Conservation (phyloP, 257 asterid genomes). For the Nicotiana tabacum region DNA sequence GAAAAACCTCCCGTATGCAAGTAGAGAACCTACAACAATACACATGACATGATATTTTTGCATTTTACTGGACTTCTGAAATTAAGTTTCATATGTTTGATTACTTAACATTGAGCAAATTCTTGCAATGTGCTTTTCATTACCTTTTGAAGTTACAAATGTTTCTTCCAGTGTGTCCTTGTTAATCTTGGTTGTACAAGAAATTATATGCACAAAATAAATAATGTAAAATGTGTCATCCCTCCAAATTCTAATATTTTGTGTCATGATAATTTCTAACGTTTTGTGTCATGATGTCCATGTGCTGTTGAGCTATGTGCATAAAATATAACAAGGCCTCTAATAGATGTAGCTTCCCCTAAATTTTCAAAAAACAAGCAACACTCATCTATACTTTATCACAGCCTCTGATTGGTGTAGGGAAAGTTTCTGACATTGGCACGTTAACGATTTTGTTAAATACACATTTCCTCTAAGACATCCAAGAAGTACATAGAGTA, state of each 20-base stretch:
- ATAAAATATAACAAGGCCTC: not conserved
- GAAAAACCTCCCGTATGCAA: too few relatives aligned
- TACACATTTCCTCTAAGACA: not conserved
- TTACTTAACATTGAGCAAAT: too few relatives aligned
- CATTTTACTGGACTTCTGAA: too few relatives aligned
- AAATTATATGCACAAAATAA: not conserved
- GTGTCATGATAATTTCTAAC: not conserved
- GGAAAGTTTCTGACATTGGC: not conserved
- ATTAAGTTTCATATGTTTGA: too few relatives aligned
- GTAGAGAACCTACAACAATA: too few relatives aligned
- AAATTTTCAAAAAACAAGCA: not conserved
- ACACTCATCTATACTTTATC: not conserved
- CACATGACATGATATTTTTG: too few relatives aligned
- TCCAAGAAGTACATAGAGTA: not conserved
- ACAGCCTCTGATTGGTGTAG: not conserved
- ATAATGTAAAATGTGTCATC: not conserved
- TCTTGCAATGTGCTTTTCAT: not conserved
- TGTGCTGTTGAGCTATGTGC: not conserved
- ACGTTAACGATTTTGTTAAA: not conserved
- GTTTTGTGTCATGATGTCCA: not conserved
- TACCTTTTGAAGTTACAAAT: conserved; percentile 1
- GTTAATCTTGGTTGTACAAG: conserved; percentile 3
- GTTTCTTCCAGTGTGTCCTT: not conserved
- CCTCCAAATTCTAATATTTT: not conserved
- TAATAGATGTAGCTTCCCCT: not conserved